Conservation (phyloP, 805 yeast species). For the Pichia scutulata region DNA sequence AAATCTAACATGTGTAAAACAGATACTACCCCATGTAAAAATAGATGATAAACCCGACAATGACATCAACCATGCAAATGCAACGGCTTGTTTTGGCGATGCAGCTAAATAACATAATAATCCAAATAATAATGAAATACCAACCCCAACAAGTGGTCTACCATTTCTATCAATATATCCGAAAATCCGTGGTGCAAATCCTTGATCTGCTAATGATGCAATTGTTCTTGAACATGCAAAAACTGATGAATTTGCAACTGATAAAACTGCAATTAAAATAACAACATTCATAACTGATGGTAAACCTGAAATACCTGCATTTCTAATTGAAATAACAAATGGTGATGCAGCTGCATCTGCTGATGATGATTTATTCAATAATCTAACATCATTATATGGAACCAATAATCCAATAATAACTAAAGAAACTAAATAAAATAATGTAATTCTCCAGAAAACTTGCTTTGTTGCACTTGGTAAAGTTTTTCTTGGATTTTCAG, state of each 20-base stretch:
- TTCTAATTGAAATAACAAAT: constrained; percentile 61
- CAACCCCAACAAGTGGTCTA: constrained; percentile 66
- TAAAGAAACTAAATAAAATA: constrained; percentile 46
- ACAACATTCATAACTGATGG: constrained; percentile 73
- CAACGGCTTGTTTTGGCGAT: constrained; percentile 43
- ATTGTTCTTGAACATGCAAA: constrained; percentile 68
- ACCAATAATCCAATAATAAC: constrained; percentile 44
- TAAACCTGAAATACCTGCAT: constrained; percentile 54
- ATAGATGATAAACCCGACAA: constrained; percentile 70
- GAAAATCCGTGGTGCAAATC: constrained; percentile 54
- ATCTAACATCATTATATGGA: constrained; percentile 42
- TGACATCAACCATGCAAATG: constrained; percentile 73
- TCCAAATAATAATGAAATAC: constrained; percentile 46
- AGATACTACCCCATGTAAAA: constrained; percentile 73
- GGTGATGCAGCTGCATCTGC: constrained; percentile 61
- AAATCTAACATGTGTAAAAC: constrained; percentile 61
- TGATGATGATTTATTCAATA: constrained; percentile 36
- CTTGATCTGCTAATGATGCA: constrained; percentile 62
- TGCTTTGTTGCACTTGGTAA: constrained; percentile 56
- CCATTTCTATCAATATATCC: constrained; percentile 72
- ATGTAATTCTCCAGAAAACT: constrained; percentile 50
- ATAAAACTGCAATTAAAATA: constrained; percentile 61
- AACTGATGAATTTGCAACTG: constrained; percentile 71
- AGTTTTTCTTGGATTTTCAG: constrained; percentile 48
- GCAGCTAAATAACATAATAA: constrained; percentile 58